Percentiles rank a stretch among this genome's conserved stretches.
These are phyloP conservation scores for Wickerhamomyces bovis DNA, from an alignment of 805 yeast genomes.

Conservation along the genomic window DNA sequence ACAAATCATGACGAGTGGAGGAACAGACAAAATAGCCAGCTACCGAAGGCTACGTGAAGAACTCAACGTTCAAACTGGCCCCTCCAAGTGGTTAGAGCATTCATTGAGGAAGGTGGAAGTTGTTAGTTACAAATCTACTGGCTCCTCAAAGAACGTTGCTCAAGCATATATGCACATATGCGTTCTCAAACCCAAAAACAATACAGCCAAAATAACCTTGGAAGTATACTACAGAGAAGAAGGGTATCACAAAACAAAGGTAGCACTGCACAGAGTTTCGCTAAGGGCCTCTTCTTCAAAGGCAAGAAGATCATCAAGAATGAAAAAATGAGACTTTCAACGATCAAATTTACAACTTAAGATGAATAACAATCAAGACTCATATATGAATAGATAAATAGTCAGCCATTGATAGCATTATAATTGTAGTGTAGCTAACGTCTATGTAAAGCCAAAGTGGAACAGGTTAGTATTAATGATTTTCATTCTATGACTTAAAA, in stretches of 20 bases:
- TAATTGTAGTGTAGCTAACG: too few species aligned
- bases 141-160: constrained; percentile 37
- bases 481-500: too few species aligned
- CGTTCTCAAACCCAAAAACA: constrained; percentile 30
- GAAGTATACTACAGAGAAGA: constrained; percentile 44
- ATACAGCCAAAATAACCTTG: constrained; percentile 32
- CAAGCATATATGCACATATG: constrained; percentile 65
- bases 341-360: too few species aligned
- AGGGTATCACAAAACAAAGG: constrained; percentile 46
- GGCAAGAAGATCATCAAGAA: constrained; percentile 46
- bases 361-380: too few species aligned
- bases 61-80: constrained; percentile 45
- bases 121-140: constrained; percentile 21
- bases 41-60: constrained; percentile 39
- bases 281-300: constrained; percentile 49
- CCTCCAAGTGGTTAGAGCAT: constrained; percentile 47
- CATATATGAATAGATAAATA: too few species aligned
- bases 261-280: constrained; percentile 44
- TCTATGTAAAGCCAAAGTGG: too few species aligned
- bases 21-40: constrained; percentile 35
- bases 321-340: constrained; percentile 7
- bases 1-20: constrained; percentile 33
- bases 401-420: too few species aligned
- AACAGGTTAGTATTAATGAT: too few species aligned
- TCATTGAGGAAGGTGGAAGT: constrained; percentile 28